These are phyloP conservation scores for Blastosporella zonata DNA, from an alignment of 1,284 basidiomycete genomes.

Conservation along the genomic window DNA sequence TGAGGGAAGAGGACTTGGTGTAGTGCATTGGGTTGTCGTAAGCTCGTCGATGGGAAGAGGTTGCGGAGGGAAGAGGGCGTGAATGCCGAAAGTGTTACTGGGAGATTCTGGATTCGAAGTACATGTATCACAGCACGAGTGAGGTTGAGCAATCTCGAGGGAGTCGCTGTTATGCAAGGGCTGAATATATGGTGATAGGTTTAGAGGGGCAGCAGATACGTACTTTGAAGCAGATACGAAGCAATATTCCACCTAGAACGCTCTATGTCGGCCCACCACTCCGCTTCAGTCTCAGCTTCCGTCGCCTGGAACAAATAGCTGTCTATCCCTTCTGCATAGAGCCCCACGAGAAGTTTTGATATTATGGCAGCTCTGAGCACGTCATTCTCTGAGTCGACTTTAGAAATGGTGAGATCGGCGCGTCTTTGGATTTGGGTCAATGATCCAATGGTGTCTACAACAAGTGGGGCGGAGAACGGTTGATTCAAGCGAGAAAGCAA, in stretches of 20 bases:
- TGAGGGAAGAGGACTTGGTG: conserved; percentile 64
- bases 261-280: conserved; percentile 74
- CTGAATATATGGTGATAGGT: background rate
- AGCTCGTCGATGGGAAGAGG: conserved; percentile 43
- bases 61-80: conserved; percentile 47
- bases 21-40: conserved; percentile 45
- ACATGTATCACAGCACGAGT: conserved; percentile 41
- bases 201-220: conserved; percentile 21
- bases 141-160: conserved; percentile 47
- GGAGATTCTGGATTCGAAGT: conserved; percentile 44
- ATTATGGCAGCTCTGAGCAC: conserved; percentile 35
- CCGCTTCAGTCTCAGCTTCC: conserved; percentile 62
- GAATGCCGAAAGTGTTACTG: conserved; percentile 47
- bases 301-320: conserved; percentile 58
- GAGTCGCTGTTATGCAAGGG: conserved; percentile 45
- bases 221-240: conserved; percentile 68
- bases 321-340: conserved; percentile 62
- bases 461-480: conserved; percentile 16
- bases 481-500: conserved; percentile 16
- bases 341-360: conserved; percentile 46
- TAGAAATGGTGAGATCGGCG: background rate
- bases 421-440: conserved; percentile 14
- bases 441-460: conserved; percentile 16
- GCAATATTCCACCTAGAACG: conserved; percentile 48
- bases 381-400: conserved; percentile 29